Evolutionary conservation across 2,329 filamentous ascomycete genomes (phyloP).

Genomic region (Didymella arachidicola): DNA sequence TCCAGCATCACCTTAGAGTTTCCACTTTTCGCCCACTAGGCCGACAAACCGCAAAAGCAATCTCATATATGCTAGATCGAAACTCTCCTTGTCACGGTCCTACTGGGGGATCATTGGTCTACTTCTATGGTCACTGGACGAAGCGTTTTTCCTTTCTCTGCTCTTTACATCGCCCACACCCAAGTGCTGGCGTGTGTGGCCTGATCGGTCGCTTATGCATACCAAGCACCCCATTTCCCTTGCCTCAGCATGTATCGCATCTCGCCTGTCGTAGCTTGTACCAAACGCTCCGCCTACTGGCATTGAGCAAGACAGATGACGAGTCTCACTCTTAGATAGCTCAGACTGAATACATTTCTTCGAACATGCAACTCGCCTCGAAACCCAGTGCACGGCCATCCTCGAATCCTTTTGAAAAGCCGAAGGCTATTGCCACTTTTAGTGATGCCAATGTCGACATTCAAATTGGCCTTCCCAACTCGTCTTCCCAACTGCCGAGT

Average conservation of each 20-base stretch:
- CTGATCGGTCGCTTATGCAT: slow-evolving; percentile 39
- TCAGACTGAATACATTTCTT: slow-evolving; percentile 2
- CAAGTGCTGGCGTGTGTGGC: slow-evolving; percentile 49
- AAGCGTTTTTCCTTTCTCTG: slow-evolving; percentile 17
- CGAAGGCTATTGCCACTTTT: slow-evolving; percentile 1
- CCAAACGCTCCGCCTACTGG: slow-evolving; percentile 40
- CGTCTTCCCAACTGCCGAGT: slow-evolving; percentile 6
- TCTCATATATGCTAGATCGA: slow-evolving; percentile 3
- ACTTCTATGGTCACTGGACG: not conserved
- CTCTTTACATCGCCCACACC: slow-evolving; percentile 38
- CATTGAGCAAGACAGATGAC: slow-evolving; percentile 46
- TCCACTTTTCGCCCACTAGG: slow-evolving; percentile 16
- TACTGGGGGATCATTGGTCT: not conserved
- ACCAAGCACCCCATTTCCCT: slow-evolving; percentile 23
- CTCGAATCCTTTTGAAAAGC: not conserved
- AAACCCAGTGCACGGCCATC: not conserved
- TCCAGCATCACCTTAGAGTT: slow-evolving; percentile 19
- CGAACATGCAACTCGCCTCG: not conserved
- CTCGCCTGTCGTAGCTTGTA: slow-evolving; percentile 41
- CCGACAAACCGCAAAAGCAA: slow-evolving; percentile 7
- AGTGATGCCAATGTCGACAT: not conserved
- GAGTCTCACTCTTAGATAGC: slow-evolving; percentile 23
- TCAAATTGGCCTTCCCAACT: slow-evolving; percentile 5
- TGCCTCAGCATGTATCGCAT: slow-evolving; percentile 24
- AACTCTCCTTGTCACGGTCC: slow-evolving; percentile 19